phyloP scores from a whole-genome alignment of 495 filamentous ascomycete species.

The Aspergillus ostianus region DNA sequence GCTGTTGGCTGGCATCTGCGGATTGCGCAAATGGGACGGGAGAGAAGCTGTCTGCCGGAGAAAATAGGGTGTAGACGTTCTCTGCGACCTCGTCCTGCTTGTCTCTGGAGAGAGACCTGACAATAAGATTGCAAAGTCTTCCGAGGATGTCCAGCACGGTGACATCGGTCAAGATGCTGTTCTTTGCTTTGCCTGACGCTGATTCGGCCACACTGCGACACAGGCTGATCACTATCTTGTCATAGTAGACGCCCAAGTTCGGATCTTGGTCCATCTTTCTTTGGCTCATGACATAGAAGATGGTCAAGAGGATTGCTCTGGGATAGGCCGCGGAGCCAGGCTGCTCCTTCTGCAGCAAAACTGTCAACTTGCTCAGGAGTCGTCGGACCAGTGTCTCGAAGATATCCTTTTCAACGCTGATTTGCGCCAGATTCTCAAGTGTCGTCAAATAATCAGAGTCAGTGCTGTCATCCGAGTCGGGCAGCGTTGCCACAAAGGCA shows the following conservation, averaged over 20 bases:
- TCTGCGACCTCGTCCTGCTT: constrained; percentile 55
- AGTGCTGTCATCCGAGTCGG: constrained; percentile 51
- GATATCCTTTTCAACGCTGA: constrained; percentile 61
- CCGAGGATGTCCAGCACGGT: constrained; percentile 61
- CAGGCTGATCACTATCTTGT: constrained; percentile 57
- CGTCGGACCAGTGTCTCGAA: constrained; percentile 69
- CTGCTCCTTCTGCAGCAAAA: constrained; percentile 55
- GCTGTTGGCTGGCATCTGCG: constrained; percentile 34
- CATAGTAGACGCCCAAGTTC: constrained; percentile 56
- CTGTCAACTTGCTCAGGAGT: constrained; percentile 62
- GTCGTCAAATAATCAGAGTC: constrained; percentile 52
- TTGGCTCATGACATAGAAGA: constrained; percentile 63
- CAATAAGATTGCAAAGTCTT: constrained; percentile 60
- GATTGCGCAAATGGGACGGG: constrained; percentile 42
- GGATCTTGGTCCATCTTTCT: constrained; percentile 47
- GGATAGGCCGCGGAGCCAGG: constrained; percentile 51
- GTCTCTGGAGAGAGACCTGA: constrained; percentile 50
- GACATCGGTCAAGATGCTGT: constrained; percentile 51
- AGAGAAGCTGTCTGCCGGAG: constrained; percentile 29
- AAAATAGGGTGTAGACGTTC: constrained; percentile 59
- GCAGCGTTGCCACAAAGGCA: constrained; percentile 68
- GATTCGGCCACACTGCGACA: constrained; percentile 45
- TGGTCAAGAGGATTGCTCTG: constrained; percentile 58
- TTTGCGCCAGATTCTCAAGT: constrained; percentile 65
- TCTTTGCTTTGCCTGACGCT: constrained; percentile 36